Base-by-base conservation (phyloP, 108 stramenopile species). In the Pseudonitzschia delicatissima region DNA sequence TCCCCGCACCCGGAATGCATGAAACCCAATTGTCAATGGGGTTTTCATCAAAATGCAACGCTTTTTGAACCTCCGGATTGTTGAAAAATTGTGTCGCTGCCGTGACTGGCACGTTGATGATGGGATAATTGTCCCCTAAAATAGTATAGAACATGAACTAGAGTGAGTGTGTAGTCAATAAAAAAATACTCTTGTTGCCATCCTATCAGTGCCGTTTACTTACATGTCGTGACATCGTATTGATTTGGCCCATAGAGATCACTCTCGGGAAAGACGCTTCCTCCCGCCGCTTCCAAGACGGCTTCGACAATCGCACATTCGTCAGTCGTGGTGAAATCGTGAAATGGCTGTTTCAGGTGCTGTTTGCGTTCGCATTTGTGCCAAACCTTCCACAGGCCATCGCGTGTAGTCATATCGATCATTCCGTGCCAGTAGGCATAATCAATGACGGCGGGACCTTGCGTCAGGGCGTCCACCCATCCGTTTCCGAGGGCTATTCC, bases 371-470 rank as follows among this genome's bases (percentile, higher is more conserved):
- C 29, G 55, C 88, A 90, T 34, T 77, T 33, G 27, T 86, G 68
- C 81, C 80, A 86, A 47, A 68, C 71, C 33, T 62, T 45, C 34
- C 78, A 70, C 47, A 90, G 49, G 26, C 48, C 68, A 20, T 77
- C 63, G 45, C 66, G 45, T 4, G 83, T 75, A 4, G 62, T 34
- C 11, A 73, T 67, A 52, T 91, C 89, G 58, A 91, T 87, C 82
- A 87, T 77, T 23, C 86, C 86, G 64, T 91, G 89, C 86, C 89
- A 87, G 60, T 69, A 91, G 15, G 86, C 81, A 62, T 73, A 85
- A 61, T 91, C 89, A 60, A 87, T 87, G 1, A 75, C 67, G 3
- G 85, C 79, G 17, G 81, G 72, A 49, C 84, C 86, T 70, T 91
- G 86, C 48, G 76, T 68, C 28, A 73, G 60, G 21, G 71, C 79